Percentiles rank a stretch among this genome's conserved stretches.
phyloP scores from a whole-genome alignment of 108 stramenopile species.

The Cyclotella atomus region DNA sequence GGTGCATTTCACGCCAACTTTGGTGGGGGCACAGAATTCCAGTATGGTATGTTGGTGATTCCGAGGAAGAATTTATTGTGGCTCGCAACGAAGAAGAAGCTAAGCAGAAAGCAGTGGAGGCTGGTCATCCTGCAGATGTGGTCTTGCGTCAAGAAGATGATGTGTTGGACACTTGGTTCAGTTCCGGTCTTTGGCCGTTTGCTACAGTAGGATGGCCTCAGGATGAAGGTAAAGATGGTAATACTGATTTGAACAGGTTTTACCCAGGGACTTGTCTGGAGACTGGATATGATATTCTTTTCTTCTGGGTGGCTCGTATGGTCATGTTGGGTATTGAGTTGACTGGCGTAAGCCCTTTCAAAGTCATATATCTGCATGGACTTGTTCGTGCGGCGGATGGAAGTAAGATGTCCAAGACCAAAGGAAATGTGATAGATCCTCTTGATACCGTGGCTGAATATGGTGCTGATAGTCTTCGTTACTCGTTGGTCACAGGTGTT shows the following conservation, averaged over 20 bases:
- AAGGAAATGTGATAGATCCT: conserved; percentile 99
- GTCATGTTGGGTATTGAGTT: conserved; percentile 97
- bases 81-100: conserved; percentile 91
- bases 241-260: conserved; percentile 81
- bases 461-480: conserved; percentile 94
- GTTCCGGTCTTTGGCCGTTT: conserved; percentile 97
- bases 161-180: conserved; percentile 98
- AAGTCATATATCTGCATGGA: conserved; percentile 92
- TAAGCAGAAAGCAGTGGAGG: conserved; percentile 63
- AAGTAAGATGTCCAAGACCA: conserved; percentile 98
- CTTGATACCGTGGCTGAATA: conserved; percentile 93
- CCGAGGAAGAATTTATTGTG: conserved; percentile 81
- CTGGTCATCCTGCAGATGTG: conserved; percentile 67
- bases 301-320: conserved; percentile 99
- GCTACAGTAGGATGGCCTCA: conserved; percentile 95
- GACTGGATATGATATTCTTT: conserved; percentile 99
- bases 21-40: conserved; percentile 99
- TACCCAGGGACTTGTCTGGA: conserved; percentile 96
- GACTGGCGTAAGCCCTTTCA: conserved; percentile 93
- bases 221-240: conserved; percentile 58
- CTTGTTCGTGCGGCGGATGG: conserved; percentile 96
- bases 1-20: conserved; percentile 91
- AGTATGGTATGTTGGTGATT: conserved; percentile 89
- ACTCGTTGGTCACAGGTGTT: conserved; percentile 93
- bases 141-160: conserved; percentile 92